Evolutionary conservation across 257 asterid genomes (phyloP).

Genomic region (Craterostigma plantagineum): DNA sequence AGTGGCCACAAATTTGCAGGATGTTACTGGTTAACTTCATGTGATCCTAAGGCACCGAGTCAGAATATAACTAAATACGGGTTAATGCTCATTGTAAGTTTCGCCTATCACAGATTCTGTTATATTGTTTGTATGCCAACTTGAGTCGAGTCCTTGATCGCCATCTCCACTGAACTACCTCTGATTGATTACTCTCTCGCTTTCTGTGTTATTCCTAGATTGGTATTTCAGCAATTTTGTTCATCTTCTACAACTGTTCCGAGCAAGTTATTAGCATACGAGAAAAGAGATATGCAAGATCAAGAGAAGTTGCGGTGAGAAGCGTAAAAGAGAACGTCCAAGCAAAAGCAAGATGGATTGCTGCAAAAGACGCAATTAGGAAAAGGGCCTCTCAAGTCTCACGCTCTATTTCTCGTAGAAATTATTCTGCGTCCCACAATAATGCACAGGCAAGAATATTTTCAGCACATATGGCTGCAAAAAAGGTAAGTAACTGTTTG

Average conservation of each 20-base stretch:
- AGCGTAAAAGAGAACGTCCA: slow-evolving; percentile 55
- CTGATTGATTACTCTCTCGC: neutral
- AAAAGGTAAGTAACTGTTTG: too few relatives aligned
- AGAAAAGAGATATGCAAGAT: slow-evolving; percentile 70
- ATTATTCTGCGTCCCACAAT: slow-evolving; percentile 7
- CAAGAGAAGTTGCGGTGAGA: slow-evolving; percentile 87
- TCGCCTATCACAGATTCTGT: neutral
- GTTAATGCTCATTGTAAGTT: slow-evolving; percentile 54
- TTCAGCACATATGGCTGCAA: neutral
- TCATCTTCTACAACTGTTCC: slow-evolving; percentile 72
- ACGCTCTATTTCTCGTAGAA: slow-evolving; percentile 43
- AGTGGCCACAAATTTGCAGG: slow-evolving; percentile 26
- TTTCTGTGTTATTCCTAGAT: slow-evolving; percentile 25
- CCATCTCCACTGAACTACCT: neutral
- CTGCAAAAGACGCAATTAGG: slow-evolving; percentile 78
- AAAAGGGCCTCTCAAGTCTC: slow-evolving; percentile 72
- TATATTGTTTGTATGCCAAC: neutral
- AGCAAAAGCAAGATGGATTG: slow-evolving; percentile 79
- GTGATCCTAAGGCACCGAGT: slow-evolving; percentile 30
- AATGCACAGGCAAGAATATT: slow-evolving; percentile 24
- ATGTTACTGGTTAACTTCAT: slow-evolving; percentile 55
- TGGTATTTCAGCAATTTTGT: slow-evolving; percentile 63
- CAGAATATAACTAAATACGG: slow-evolving; percentile 75
- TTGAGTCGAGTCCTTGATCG: neutral
- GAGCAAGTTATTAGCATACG: slow-evolving; percentile 78